Base-by-base conservation (phyloP, 345 rosid genomes). In the Stellera chamaejasme region DNA sequence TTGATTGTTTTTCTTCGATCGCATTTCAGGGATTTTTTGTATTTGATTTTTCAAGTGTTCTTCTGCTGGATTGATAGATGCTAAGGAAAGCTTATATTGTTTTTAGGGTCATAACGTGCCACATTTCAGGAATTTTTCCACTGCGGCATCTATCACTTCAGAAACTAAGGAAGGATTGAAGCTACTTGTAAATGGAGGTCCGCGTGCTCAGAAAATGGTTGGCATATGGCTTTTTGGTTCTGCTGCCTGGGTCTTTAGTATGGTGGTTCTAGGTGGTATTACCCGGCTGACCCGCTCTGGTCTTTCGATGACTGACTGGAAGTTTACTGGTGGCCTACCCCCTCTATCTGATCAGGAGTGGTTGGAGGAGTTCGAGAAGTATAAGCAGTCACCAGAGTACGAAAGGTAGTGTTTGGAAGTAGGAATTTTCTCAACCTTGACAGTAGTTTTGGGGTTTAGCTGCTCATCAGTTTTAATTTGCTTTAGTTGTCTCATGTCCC, bases 271-370 rank as follows among this genome's bases (percentile, higher is more conserved):
- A 36, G 99, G 99, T 42, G 96, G 97, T 52, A 69, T 81, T 3
- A 89, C 99, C 3, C 77, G 96, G 15, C 80, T 93, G 52, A 89
- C 96, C 6, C 78, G 96, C 26, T 93, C 96, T 43, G 97, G 96
- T 65, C 91, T 93, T 56, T 89, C 99, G 1, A 89, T 93, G 96
- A 93, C 97, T 42, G 97, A 89, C 52, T 89, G 97, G 99, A 89
- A 89, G 72, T 89, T 93, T 65, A 48, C 88, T 0, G 97, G 97
- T 13, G 61, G 72, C 42, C 89, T 89, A 59, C 97, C 96, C 70
- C 96, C 97, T 64, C 67, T 87, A 9, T 76, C 97, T 13, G 83
- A 81, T 45, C 91, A 81, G 56, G 91, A 91, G 53, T 93, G 97
- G 94, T 55, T 27, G 50, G 62, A 60, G 58, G 99, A 93, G 78